These are phyloP conservation scores for Diacronema lutheri DNA, from an alignment of 78 protist species.

Conservation along the genomic window DNA sequence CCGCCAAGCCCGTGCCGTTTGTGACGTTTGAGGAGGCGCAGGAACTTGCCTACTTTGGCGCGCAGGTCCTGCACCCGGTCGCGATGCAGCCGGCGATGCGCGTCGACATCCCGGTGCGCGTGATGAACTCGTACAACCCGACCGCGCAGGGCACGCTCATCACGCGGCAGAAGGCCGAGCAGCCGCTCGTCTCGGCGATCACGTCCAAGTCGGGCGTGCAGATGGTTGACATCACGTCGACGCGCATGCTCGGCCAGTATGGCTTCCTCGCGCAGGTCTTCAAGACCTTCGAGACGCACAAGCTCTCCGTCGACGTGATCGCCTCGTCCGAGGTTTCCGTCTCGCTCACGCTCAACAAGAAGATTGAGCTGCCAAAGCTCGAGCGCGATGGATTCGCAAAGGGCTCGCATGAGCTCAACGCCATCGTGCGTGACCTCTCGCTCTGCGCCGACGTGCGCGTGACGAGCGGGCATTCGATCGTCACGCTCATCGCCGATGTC, in stretches of 20 bases:
- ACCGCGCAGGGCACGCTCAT: conserved; percentile 11
- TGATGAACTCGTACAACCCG: conserved; percentile 25
- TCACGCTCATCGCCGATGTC: neutral
- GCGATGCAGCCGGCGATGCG: conserved; percentile 48
- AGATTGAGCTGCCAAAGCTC: neutral
- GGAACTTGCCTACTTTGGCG: conserved; percentile 39
- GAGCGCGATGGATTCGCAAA: neutral
- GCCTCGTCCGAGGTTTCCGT: neutral
- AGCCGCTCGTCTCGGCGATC: neutral
- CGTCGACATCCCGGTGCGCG: conserved; percentile 31
- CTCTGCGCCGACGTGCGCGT: neutral
- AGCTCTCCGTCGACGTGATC: neutral
- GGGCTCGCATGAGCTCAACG: neutral
- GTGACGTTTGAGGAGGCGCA: conserved; percentile 46
- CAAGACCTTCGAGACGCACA: neutral
- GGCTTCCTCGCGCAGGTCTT: neutral
- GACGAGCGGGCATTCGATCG: neutral
- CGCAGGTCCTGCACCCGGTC: conserved; percentile 46
- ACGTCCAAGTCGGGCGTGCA: neutral
- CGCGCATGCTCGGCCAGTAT: neutral
- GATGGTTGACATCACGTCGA: neutral
- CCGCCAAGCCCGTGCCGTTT: conserved; percentile 28
- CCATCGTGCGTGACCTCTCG: neutral
- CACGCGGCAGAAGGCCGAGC: neutral
- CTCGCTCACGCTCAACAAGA: neutral